Evolutionary conservation across 805 yeast genomes (phyloP), one percentile per base, ranked within the genome.

Genomic region (Candida succiphila): DNA sequence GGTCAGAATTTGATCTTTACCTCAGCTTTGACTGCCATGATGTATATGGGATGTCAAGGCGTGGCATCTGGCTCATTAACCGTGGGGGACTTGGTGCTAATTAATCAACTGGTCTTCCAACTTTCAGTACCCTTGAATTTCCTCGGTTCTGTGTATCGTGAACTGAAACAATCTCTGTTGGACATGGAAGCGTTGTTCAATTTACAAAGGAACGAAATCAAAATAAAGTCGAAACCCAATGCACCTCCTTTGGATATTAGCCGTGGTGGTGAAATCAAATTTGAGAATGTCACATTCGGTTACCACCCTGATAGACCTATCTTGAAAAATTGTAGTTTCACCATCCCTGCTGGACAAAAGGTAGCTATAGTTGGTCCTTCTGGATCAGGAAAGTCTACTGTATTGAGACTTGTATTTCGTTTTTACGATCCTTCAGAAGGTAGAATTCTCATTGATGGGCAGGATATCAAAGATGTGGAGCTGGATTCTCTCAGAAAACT

Each of bases 21-120:
- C 0, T 58, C 83, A 27, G 97, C 98, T 2, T 63, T 92, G 41
- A 92, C 98, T 2, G 83, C 78, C 2, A 92, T 92, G 94, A 92
- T 92, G 98, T 92, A 84, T 55, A 79, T 92, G 94, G 96, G 96
- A 13, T 85, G 95, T 48, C 75, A 77, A 35, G 97, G 97, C 19
- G 92, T 92, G n/a, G 76, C 86, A 12, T 57, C 71, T 3, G 95
- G 95, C 0, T 56, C 73, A 1, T 62, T 92, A 35, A 80, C 94
- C 1, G 96, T 92, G 16, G 98, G 98, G 44, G 98, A 92, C 53
- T 65, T 92, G 49, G 97, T 92, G 16, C 65, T 92, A 39, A 89
- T 92, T 43, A 92, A 92, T 58, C 98, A 92, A 60, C 69, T 92
- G 36, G 97, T 92, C 13, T 92, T 92, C 67, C 98, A 92, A 62